Evolutionary conservation across 2,329 filamentous ascomycete species (phyloP), one percentile per base, ranked within the genome.

Genomic region (Fulvia fulva): DNA sequence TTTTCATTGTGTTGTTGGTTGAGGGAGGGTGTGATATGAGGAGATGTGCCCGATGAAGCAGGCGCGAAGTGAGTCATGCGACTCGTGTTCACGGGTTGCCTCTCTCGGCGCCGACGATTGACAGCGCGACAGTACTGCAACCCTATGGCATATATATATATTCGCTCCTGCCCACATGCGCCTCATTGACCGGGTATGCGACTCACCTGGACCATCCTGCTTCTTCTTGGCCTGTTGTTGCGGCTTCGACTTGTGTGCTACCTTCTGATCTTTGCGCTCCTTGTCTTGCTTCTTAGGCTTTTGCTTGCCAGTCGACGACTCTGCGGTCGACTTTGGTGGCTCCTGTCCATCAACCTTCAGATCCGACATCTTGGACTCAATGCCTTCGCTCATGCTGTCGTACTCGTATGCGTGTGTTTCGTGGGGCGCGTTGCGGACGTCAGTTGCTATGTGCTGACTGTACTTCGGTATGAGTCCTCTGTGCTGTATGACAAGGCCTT

Each of bases 121-220:
- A 14, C 14, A 47, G 28, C 44, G 44, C 44, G 44, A 12, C 44
- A 25, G 21, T 21, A 16, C 22, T 26, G 9, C 21, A 47, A n/a
- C 41, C 11, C 8, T 22, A 44, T 19, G 9, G n/a, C 19, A 5
- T 5, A 25, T 9, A 6, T 25, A 47, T 19, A 28, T 21, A n/a
- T 7, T 25, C 25, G 21, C 21, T n/a, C 25, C 44, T 47, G 21
- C 22, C 21, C 44, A 47, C 25, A n/a, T 25, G 12, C 25, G 8
- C 12, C 16, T 5, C 3, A 12, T 25, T 14, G 6, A 12, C 22
- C 23, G 44, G 12, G 26, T 50, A 7, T 28, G 14, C n/a, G 14
- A 28, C 47, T 50, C 21, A 50, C 47, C 47, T 14, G 82, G 81
- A 50, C 83, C 83, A 45, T 85, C 83, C 49, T 79, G 80, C 76